Evolutionary conservation across 202 grass and related monocot genomes (phyloP).

Genomic region (Zizania palustris): DNA sequence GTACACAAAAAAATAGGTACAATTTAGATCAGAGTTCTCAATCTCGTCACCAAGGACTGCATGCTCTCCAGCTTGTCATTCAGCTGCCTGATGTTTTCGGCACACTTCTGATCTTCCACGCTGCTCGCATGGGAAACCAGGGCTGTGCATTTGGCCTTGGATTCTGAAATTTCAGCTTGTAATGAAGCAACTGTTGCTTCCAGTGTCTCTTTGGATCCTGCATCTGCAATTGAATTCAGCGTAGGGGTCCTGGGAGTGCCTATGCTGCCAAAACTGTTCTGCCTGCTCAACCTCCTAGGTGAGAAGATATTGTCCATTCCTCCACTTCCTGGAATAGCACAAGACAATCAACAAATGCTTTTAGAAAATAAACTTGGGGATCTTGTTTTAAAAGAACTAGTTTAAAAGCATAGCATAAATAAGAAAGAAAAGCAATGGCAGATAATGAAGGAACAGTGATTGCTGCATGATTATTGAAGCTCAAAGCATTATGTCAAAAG

Average conservation of each 20-base stretch:
- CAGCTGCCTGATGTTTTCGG: conserved; percentile 61
- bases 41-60: conserved; percentile 70
- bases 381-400: background rate
- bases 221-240: conserved; percentile 43
- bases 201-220: conserved; percentile 49
- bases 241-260: conserved; percentile 68
- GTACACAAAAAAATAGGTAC: conserved; percentile 44
- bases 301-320: conserved; percentile 74
- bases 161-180: conserved; percentile 72
- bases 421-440: background rate
- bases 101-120: conserved; percentile 33
- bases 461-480: background rate
- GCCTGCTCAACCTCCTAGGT: conserved; percentile 73
- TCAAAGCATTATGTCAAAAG: background rate
- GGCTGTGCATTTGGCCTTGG: conserved; percentile 63
- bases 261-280: conserved; percentile 83
- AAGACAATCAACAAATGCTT: conserved; percentile 19
- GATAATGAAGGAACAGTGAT: background rate
- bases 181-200: conserved; percentile 73
- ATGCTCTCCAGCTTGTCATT: conserved; percentile 80
- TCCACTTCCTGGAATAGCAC: conserved; percentile 71
- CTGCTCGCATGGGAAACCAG: conserved; percentile 54
- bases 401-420: background rate
- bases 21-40: conserved; percentile 67
- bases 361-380: background rate